These are phyloP conservation scores for Tylopilus subfusipes DNA, from an alignment of 768 basidiomycete species.

Conservation along the genomic window DNA sequence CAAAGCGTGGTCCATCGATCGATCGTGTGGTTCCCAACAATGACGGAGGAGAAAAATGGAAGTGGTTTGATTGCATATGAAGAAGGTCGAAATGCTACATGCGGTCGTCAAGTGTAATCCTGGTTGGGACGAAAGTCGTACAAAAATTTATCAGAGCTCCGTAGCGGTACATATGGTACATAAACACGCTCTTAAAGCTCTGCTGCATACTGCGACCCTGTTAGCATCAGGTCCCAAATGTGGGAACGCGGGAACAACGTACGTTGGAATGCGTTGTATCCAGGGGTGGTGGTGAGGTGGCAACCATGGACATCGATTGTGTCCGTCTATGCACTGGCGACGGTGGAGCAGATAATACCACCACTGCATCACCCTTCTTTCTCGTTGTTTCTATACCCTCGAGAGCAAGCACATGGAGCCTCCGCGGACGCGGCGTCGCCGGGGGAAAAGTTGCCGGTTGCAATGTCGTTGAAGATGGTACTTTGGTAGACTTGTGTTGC, in stretches of 20 bases:
- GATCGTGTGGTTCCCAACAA: background rate
- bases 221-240: background rate
- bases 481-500: slow-evolving; percentile 9
- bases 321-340: slow-evolving; percentile 25
- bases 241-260: background rate
- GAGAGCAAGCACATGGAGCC: background rate
- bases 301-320: slow-evolving; percentile 27
- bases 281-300: slow-evolving; percentile 12
- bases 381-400: background rate
- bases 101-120: slow-evolving; percentile 5
- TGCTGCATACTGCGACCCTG: slow-evolving; percentile 20
- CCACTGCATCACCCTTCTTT: background rate
- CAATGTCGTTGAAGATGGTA: background rate
- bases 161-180: slow-evolving; percentile 1
- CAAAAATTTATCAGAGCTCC: slow-evolving; percentile 5
- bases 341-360: background rate
- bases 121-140: background rate
- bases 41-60: background rate
- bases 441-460: background rate
- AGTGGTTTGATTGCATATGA: slow-evolving; percentile 5
- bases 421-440: background rate
- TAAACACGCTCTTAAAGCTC: slow-evolving; percentile 16
- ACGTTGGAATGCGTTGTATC: slow-evolving; percentile 15
- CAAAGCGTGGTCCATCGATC: background rate
- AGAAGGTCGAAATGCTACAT: slow-evolving; percentile 20